A percentile compares a stretch with the other conserved stretches of the same genome.
phyloP scores from a whole-genome alignment of 805 yeast genomes.

The Ogataea polymorpha region DNA sequence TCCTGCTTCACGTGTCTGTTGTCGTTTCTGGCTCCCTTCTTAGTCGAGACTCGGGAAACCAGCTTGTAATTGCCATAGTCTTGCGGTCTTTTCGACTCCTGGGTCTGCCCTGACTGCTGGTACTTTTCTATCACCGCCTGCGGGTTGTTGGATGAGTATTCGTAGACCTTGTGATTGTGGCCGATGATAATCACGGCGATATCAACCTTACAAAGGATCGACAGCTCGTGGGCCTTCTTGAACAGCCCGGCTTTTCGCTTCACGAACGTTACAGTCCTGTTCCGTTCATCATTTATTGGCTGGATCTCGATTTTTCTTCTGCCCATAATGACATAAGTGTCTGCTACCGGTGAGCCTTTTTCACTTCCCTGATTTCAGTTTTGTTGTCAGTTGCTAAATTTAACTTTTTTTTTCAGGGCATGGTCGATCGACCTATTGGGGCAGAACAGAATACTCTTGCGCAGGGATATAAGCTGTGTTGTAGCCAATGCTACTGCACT shows the following conservation, averaged over 20 bases:
- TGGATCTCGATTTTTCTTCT: conserved; percentile 93
- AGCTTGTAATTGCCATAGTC: conserved; percentile 63
- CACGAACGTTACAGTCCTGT: conserved; percentile 81
- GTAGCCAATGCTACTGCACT: background rate
- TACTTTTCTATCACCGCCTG: conserved; percentile 44
- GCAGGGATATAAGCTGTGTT: background rate
- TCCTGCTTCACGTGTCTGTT: conserved; percentile 1
- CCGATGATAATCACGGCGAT: conserved; percentile 87
- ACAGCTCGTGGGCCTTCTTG: conserved; percentile 79
- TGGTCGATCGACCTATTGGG: conserved; percentile 10
- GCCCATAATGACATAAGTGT: conserved; percentile 58
- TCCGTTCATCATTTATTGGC: conserved; percentile 88
- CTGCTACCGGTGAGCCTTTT: background rate
- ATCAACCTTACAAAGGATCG: conserved; percentile 90
- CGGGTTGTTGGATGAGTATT: conserved; percentile 73
- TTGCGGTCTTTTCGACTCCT: conserved; percentile 62
- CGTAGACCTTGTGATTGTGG: conserved; percentile 77
- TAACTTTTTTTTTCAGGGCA: conserved; percentile 3
- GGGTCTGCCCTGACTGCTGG: conserved; percentile 30
- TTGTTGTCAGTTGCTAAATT: conserved; percentile 13
- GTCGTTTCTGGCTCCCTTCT: conserved; percentile 16
- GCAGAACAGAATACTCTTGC: conserved; percentile 6
- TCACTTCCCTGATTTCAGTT: conserved; percentile 1
- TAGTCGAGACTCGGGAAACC: conserved; percentile 24
- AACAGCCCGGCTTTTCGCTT: conserved; percentile 94